Evolutionary conservation across 768 basidiomycete species (phyloP).

Genomic region (Suillus variegatus): DNA sequence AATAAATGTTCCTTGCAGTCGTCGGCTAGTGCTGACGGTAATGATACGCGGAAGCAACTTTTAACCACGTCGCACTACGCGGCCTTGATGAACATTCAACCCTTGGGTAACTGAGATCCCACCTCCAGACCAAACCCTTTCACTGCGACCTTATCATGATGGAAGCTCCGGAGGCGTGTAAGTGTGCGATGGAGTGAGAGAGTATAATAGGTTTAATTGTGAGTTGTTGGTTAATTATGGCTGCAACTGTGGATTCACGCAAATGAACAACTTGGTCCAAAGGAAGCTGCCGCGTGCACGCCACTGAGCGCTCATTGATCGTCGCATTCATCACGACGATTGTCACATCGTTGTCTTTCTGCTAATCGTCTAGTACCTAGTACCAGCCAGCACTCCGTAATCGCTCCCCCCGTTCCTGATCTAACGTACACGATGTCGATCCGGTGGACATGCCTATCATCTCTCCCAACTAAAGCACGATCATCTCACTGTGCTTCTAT

Average conservation of each 20-base stretch:
- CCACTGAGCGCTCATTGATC: neutral
- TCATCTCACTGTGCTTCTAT: constrained; percentile 45
- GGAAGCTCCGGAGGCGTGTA: neutral
- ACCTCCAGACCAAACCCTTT: neutral
- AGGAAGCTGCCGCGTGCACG: neutral
- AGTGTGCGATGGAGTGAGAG: neutral
- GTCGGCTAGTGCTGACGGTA: neutral
- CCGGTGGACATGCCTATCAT: constrained; percentile 30
- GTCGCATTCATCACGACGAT: neutral
- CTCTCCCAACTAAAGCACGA: constrained; percentile 28
- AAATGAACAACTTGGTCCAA: neutral
- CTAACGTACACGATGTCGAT: constrained; percentile 16
- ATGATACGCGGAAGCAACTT: neutral
- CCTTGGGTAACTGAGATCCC: neutral
- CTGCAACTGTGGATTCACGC: neutral
- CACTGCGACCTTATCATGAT: neutral
- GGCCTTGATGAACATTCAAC: neutral
- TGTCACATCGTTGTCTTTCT: neutral
- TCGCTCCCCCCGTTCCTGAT: neutral
- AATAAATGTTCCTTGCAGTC: neutral
- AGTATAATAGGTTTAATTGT: neutral
- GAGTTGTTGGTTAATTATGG: neutral
- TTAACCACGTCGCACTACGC: neutral
- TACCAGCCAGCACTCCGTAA: neutral
- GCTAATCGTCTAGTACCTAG: neutral